Conservation (phyloP, 2,329 filamentous ascomycete genomes). For the Proliferodiscus dingleyae region DNA sequence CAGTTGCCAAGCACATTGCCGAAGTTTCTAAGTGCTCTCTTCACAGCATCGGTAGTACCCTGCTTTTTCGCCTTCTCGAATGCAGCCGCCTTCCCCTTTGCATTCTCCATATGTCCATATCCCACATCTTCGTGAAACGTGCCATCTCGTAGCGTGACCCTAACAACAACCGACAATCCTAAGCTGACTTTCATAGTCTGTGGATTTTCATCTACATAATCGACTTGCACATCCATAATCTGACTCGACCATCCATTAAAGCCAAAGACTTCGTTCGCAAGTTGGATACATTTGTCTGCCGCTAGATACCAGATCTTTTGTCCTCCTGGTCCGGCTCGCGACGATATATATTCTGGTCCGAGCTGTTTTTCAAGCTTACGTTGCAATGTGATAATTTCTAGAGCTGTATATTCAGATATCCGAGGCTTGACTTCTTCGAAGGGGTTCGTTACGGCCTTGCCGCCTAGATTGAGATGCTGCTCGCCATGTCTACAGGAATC, state of each 20-base stretch:
- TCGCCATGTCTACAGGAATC: slow-evolving; percentile 55
- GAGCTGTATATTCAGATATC: slow-evolving; percentile 79
- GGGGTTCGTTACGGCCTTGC: slow-evolving; percentile 61
- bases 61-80: slow-evolving; percentile 99
- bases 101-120: slow-evolving; percentile 95
- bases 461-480: slow-evolving; percentile 45
- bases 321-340: slow-evolving; percentile 75
- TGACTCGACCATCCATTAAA: slow-evolving; percentile 97
- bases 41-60: slow-evolving; percentile 89
- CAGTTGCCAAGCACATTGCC: slow-evolving; percentile 98
- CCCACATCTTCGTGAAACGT: slow-evolving; percentile 98
- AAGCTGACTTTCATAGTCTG: slow-evolving; percentile 75
- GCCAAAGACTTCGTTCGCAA: slow-evolving; percentile 92
- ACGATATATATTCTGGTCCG: slow-evolving; percentile 92
- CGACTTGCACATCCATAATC: slow-evolving; percentile 91
- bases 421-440: slow-evolving; percentile 69
- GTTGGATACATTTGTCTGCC: slow-evolving; percentile 93
- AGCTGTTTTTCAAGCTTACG: slow-evolving; percentile 85
- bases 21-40: slow-evolving; percentile 84
- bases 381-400: slow-evolving; percentile 84
- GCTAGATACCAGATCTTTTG: slow-evolving; percentile 88
- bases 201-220: slow-evolving; percentile 86
- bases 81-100: slow-evolving; percentile 87
- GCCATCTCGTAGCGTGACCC: slow-evolving; percentile 85
- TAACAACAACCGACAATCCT: slow-evolving; percentile 83